Conservation (phyloP, 2,329 filamentous ascomycete genomes). For the Trichoderma sp. region DNA sequence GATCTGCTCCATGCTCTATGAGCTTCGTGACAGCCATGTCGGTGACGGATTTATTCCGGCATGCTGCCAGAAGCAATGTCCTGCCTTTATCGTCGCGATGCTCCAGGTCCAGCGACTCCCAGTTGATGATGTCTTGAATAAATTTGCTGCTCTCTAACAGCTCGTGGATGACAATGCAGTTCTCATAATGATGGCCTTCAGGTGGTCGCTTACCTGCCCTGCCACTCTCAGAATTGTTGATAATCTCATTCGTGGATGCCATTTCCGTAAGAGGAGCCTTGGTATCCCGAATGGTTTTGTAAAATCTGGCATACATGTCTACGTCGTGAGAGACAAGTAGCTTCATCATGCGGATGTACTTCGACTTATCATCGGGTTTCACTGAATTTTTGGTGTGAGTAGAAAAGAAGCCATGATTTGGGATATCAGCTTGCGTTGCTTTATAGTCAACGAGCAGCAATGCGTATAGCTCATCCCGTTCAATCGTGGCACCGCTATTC, state of each 20-base stretch:
- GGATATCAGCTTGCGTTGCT: neutral
- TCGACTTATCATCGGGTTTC: neutral
- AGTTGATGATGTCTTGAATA: constrained; percentile 21
- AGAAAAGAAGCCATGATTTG: neutral
- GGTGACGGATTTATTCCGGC: constrained; percentile 10
- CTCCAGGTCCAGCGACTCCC: constrained; percentile 23
- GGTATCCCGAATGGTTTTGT: neutral
- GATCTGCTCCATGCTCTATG: constrained; percentile 23
- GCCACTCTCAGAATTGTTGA: neutral
- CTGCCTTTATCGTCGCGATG: constrained; percentile 25
- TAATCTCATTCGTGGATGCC: neutral
- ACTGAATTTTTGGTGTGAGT: neutral
- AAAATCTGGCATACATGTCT: neutral
- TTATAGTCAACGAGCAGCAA: neutral
- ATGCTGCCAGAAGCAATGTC: constrained; percentile 28
- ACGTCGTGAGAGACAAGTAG: neutral
- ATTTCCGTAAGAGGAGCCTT: neutral
- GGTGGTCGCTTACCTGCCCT: neutral
- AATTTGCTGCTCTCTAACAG: constrained; percentile 20
- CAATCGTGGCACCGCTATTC: neutral
- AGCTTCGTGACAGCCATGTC: neutral
- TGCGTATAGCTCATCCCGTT: neutral
- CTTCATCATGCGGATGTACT: neutral
- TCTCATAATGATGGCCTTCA: constrained; percentile 8
- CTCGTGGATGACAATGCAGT: constrained; percentile 25